Conservation (phyloP, 352 stramenopile genomes). For the Sclerospora graminicola region DNA sequence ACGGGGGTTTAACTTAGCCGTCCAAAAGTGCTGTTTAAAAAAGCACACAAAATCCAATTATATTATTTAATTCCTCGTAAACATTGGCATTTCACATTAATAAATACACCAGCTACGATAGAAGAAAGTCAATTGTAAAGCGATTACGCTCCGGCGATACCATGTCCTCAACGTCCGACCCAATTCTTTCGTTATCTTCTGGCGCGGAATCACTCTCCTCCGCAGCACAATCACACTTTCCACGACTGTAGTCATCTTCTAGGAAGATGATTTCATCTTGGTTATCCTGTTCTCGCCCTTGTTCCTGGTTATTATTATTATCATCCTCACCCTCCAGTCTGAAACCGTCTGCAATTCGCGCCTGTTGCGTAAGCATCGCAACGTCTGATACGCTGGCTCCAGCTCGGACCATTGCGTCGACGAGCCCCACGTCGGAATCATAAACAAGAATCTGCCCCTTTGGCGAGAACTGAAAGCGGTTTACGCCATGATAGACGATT, state of each 20-base stretch:
- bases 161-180: constrained; percentile 3
- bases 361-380: constrained; percentile 35
- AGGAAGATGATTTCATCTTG: constrained; percentile 4
- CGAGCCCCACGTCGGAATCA: constrained; percentile 49
- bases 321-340: constrained; percentile 21
- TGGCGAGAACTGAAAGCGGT: constrained; percentile 39
- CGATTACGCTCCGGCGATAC: constrained; percentile 8
- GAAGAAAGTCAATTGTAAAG: constrained; percentile 18
- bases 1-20: too few species aligned
- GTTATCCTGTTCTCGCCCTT: constrained; percentile 9
- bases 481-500: constrained; percentile 38
- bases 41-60: too few species aligned
- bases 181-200: constrained; percentile 1
- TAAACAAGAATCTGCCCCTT: constrained; percentile 38
- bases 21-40: too few species aligned
- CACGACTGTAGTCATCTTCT: too few species aligned
- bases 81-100: constrained; percentile 1
- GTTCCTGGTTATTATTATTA: not conserved
- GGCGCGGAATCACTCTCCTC: not conserved
- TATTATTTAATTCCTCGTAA: too few species aligned
- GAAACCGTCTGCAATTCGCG: constrained; percentile 32
- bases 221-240: constrained; percentile 2
- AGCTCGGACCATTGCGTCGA: constrained; percentile 31
- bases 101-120: constrained; percentile 18
- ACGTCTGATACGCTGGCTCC: constrained; percentile 35